Evolutionary conservation across 2,329 filamentous ascomycete species (phyloP), one percentile per base, ranked within the genome.

Genomic region (Aspergillus pseudoglaucus): DNA sequence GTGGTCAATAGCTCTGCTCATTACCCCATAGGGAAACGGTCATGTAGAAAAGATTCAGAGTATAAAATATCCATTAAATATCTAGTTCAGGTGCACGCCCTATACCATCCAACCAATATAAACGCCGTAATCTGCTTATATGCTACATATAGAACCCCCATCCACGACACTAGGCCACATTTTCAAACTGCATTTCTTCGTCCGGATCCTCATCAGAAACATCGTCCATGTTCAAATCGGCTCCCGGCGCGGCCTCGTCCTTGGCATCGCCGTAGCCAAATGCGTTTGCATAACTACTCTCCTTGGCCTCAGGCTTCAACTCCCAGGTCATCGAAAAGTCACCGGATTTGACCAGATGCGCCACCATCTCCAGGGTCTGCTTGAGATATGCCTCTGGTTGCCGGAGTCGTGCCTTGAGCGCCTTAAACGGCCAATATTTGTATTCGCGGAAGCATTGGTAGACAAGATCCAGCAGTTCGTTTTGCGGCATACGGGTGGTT

Each of bases 321-420:
- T 85, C 85, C 83, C 90, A 97, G 56, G 85, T 84, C 65, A 90
- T 91, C 45, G 88, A 85, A 64, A 94, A 95, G 3, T 83, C 79
- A 22, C 91, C 91, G 42, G 83, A 85, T 67, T 90, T 88, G 64
- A 94, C 84, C 51, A 95, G 72, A 17, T 87, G 81, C 0, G 89
- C 91, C 50, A 97, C 81, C 62, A 89, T 83, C 53, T 90, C 86
- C 56, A 98, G 72, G 1, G 84, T 85, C 64, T 93, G 82, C 47
- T 91, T 89, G 52, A 98, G 80, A 67, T 90, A 97, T n/a, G 86
- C 84, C 65, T 97, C 93, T 1, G 93, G 93, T 70, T 98, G 93
- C 50, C 84, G 81, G 35, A 94, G 80, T 51, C 79, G 75, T 44
- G 82, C 77, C 54, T 89, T 88, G 57, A 98, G 80, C 4, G 86